Base-by-base conservation (phyloP, 1,139 yeast species). In the Diutina rugosa region DNA sequence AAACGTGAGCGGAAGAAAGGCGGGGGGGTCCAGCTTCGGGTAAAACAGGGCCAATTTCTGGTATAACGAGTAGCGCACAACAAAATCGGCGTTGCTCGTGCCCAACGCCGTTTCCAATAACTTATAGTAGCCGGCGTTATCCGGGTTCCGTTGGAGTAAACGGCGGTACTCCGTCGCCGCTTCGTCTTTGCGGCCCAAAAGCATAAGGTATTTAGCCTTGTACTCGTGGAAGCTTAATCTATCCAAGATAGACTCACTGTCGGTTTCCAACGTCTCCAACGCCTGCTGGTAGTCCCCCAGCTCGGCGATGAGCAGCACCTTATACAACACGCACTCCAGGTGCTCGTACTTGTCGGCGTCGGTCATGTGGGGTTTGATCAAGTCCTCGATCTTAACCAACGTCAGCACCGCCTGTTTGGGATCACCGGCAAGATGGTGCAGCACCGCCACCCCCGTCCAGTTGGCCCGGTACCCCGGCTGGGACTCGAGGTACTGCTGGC, bases 391-490 rank as follows among this genome's bases (percentile, higher is more conserved):
- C 63, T 87, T 84, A 35, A 79, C 68, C 63, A 91, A 77, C 3
- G 95, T 87, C 57, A 81, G 78, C 58, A 85, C 84, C 3, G 97
- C 95, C 16, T 80, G 81, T 44, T 72, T 73, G 64, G 76, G 79
- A 65, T 91, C 90, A 32, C 80, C 79, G 65, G 80, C 81, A 65
- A 91, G 75, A 67, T 88, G 90, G 65, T 87, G 90, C 0, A 97
- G 96, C 48, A 89, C 77, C 0, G 97, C 97, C 57, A 88, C 76
- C 0, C 87, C 86, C 2, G 96, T 87, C 97, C 98, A 95, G 65
- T 90, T 87, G 62, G 95, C 93, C 61, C 97, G 80, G 66, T 82
- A 86, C 0, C 96, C 96, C 12, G 96, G 86, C 63, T 82, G 87
- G 51, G 80, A 79, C 63, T 87, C 89, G 69, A 95, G 77, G 65